Base-by-base conservation (phyloP, 139 green algal genomes). In the Chlorella sp. region DNA sequence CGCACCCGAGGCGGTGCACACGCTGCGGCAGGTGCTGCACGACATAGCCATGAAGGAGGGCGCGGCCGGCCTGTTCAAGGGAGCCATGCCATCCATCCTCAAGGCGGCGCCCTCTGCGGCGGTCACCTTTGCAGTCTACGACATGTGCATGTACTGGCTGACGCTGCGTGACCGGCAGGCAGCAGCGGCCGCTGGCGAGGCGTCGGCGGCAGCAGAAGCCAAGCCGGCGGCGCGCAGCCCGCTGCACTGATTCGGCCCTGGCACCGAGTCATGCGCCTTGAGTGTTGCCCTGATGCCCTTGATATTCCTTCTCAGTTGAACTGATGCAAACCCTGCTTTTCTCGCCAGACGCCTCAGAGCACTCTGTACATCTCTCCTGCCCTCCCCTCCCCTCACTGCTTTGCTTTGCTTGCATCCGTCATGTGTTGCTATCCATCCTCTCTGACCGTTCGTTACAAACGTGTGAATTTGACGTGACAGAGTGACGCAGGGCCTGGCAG, bases 61-160 rank as follows among this genome's bases (percentile, higher is more conserved):
- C 4, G 0, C 96, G 17, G 57, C 64, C 13, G 97, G 97, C 47
- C 88, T 99, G 28, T 99, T 97, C 91, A 99, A 99, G 89, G 97
- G 97, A 38, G 91, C 90, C 23, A 62, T 94, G 17, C 97, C 97
- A 17, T 96, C 89, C 38, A 91, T 99, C 62, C 78, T 98, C 36
- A 99, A 99, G 93, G 95, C 96, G 9, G 97, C 96, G 0, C 97
- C 97, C 18, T 85, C 92, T 4, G 94, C 96, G 12, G 97, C 97
- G 0, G 94, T 99, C 67, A 99, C 97, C 0, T 97, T 99, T 76
- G 86, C 90, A 15, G 91, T 94, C 0, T 98, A 97, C 71, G 94
- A 98, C 76, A 81, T 88, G 4, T 81, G 88, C 56, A 28, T 87
- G 30, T 34, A 55, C 21, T 75, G 63, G 78, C 63, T 74, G 17